Base-by-base conservation (phyloP, 768 basidiomycete species). In the Suillus subluteus region DNA sequence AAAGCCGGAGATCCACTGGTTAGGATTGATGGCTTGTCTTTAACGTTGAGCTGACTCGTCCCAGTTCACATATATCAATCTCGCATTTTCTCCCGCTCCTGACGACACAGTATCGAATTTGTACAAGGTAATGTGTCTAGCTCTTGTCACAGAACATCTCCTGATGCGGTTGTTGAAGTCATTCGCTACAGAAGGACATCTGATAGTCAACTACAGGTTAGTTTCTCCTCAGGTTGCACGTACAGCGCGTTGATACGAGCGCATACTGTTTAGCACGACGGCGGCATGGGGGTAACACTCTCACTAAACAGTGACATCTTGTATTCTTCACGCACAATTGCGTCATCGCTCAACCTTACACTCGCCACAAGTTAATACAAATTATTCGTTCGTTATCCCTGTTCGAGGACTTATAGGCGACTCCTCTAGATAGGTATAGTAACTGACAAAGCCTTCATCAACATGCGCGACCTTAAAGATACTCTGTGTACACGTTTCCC, bases 161-260 rank as follows among this genome's bases (percentile, higher is more conserved):
- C 50, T 46, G 63, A 54, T 61, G 21, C 21, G 3, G 44, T 30
- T 26, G 52, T 41, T 66, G 6, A 73, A 94, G 92, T 94, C 91
- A 44, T 96, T 95, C 75, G 87, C 89, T 3, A 95, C 95, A 0
- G 94, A 95, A 70, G 91, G 91, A 0, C 92, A 94, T 76, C 82
- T 96, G 70, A 95, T 96, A 74, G 94, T 96, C 44, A 96, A 96
- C 77, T 96, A 96, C 74, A 94, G 92, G 94, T 89, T 58, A 69
- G 83, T 70, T 61, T 43, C 40, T 21, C 23, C 21, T 38, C 6
- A 30, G 18, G 32, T 44, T 23, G 32, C 6, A 11, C 8, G 23
- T 7, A 18, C n/a, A 8, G 5, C 13, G 11, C 32, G 35, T 44
- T 38, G 23, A 13, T 16, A 30, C 40, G 7, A 35, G 26, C 32